Conservation (phyloP, 2,329 filamentous ascomycete species). For the Xylaria polymorpha region DNA sequence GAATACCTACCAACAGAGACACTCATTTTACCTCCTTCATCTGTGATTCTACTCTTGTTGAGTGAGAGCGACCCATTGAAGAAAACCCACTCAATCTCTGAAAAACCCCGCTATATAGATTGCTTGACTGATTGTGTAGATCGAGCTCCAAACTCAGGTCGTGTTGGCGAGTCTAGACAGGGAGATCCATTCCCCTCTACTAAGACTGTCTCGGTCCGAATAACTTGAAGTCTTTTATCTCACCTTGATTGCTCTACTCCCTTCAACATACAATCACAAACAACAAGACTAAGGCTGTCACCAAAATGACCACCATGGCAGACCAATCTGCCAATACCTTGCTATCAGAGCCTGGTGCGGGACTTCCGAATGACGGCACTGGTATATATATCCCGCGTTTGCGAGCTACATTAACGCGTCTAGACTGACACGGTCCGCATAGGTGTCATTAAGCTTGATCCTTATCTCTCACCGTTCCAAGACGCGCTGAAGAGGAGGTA, state of each 20-base stretch:
- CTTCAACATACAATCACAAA: conserved; percentile 13
- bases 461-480: conserved; percentile 88
- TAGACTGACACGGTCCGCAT: conserved; percentile 35
- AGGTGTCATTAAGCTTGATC: conserved; percentile 90
- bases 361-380: conserved; percentile 75
- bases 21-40: not conserved
- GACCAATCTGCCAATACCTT: conserved; percentile 60
- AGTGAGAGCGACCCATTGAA: conserved; percentile 14
- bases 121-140: conserved; percentile 4
- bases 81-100: conserved; percentile 24
- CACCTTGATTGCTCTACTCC: conserved; percentile 17
- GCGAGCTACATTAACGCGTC: conserved; percentile 9
- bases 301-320: conserved; percentile 52
- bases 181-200: conserved; percentile 28
- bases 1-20: not conserved
- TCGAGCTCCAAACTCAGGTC: conserved; percentile 27
- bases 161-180: conserved; percentile 19
- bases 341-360: conserved; percentile 49
- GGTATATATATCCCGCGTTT: conserved; percentile 58
- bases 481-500: conserved; percentile 81
- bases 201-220: conserved; percentile 16
- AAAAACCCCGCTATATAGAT: conserved; percentile 29
- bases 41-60: not conserved
- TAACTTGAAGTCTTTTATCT: not conserved
- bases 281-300: conserved; percentile 15